Evolutionary conservation across 2,329 filamentous ascomycete species (phyloP).

Genomic region (Talaromyces piceae): DNA sequence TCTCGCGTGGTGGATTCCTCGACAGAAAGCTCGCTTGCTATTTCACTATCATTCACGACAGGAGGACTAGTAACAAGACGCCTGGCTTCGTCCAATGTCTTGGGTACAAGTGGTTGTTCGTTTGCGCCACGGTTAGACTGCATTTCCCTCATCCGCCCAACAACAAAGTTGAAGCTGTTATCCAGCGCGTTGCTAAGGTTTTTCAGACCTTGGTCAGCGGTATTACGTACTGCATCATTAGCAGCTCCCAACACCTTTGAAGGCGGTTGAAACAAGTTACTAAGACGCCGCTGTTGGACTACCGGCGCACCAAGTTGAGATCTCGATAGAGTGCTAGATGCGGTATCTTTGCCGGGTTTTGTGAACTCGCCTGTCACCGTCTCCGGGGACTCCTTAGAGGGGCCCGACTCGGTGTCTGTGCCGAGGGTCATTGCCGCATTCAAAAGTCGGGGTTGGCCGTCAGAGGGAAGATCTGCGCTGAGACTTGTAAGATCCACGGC

Average conservation of each 20-base stretch:
- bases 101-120: conserved; percentile 55
- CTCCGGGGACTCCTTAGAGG: conserved; percentile 18
- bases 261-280: conserved; percentile 78
- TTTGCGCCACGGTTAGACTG: conserved; percentile 43
- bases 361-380: conserved; percentile 24
- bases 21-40: conserved; percentile 46
- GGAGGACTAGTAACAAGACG: conserved; percentile 64
- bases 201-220: conserved; percentile 86
- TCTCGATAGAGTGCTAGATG: conserved; percentile 28
- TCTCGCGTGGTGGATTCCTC: conserved; percentile 36
- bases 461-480: conserved; percentile 67
- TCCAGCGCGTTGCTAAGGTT: conserved; percentile 85
- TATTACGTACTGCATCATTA: conserved; percentile 75
- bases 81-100: conserved; percentile 85
- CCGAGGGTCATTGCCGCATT: conserved; percentile 21
- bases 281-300: conserved; percentile 66
- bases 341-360: conserved; percentile 22
- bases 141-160: conserved; percentile 74
- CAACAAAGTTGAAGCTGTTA: conserved; percentile 86
- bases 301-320: conserved; percentile 21
- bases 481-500: conserved; percentile 90
- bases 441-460: conserved; percentile 56
- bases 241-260: conserved; percentile 74
- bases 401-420: conserved; percentile 20
- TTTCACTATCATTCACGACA: conserved; percentile 43